Evolutionary conservation across 164 flowering plant genomes (phyloP).

Genomic region (Chloranthus sessilifolius): DNA sequence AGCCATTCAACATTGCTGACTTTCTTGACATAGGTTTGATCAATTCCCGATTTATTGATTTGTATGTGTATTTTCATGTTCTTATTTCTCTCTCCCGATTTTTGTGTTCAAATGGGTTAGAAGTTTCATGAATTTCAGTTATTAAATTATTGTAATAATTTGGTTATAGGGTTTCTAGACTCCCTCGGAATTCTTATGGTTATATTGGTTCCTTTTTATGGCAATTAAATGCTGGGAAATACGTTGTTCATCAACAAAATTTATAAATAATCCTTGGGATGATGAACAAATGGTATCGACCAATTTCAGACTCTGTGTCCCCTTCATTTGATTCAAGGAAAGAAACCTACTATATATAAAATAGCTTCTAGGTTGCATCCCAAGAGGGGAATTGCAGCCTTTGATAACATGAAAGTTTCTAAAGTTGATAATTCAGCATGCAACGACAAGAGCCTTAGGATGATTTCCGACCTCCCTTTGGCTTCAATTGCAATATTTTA

Average conservation of each 20-base stretch:
- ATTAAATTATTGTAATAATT: no score
- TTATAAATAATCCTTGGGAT: constrained; percentile 14
- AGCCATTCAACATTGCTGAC: no score
- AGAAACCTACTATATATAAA: constrained; percentile 3
- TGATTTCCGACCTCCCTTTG: constrained; percentile 72
- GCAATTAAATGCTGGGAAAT: constrained; percentile 61
- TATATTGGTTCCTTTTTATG: constrained; percentile 41
- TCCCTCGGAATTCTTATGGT: neutral
- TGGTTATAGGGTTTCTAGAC: no score
- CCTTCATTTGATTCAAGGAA: constrained; percentile 6
- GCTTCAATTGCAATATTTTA: no score
- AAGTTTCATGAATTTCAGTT: no score
- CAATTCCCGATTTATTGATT: no score
- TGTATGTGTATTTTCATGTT: no score
- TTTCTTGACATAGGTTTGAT: no score
- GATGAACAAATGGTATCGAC: constrained; percentile 11
- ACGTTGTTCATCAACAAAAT: constrained; percentile 20
- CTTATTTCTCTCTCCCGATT: no score
- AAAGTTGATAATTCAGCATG: constrained; percentile 18
- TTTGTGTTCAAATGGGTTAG: no score
- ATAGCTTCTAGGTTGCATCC: constrained; percentile 6
- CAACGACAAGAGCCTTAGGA: constrained; percentile 16
- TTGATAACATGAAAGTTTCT: constrained; percentile 9
- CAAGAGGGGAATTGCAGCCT: constrained; percentile 12
- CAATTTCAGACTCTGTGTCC: constrained; percentile 3